Evolutionary conservation across 805 yeast genomes (phyloP).

Genomic region (Monosporozyma aerobia): DNA sequence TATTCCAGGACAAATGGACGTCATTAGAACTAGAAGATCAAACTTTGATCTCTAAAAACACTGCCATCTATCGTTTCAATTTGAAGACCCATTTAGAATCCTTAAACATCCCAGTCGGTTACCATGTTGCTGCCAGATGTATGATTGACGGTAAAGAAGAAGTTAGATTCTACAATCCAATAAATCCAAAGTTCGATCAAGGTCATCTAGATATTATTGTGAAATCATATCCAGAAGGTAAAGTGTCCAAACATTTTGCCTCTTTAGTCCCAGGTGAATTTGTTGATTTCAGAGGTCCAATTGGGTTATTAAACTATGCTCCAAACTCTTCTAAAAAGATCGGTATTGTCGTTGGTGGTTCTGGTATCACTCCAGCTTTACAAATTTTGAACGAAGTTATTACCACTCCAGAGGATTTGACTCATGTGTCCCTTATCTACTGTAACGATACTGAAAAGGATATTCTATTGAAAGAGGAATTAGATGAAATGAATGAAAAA

Average conservation of each 20-base stretch:
- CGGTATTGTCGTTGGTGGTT: conserved; percentile 73
- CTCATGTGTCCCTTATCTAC: conserved; percentile 52
- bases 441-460: conserved; percentile 74
- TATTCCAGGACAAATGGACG: conserved; percentile 48
- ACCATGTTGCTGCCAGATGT: conserved; percentile 54
- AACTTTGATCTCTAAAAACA: conserved; percentile 59
- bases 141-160: conserved; percentile 29
- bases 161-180: conserved; percentile 67
- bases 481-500: conserved; percentile 56
- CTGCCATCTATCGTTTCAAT: conserved; percentile 66
- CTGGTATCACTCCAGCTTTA: conserved; percentile 84
- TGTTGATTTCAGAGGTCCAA: conserved; percentile 70
- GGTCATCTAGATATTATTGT: conserved; percentile 73
- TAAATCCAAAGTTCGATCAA: conserved; percentile 55
- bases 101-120: conserved; percentile 64
- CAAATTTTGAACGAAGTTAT: conserved; percentile 67
- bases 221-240: conserved; percentile 66
- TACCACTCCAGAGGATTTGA: conserved; percentile 57
- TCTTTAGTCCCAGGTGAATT: conserved; percentile 52
- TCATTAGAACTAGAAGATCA: conserved; percentile 64
- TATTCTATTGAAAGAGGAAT: conserved; percentile 59
- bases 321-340: conserved; percentile 53
- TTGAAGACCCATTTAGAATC: conserved; percentile 51
- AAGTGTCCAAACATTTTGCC: conserved; percentile 60
- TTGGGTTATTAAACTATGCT: conserved; percentile 58